Conservation (phyloP, 176 grass and related monocot genomes). For the Eleusine coracana region DNA sequence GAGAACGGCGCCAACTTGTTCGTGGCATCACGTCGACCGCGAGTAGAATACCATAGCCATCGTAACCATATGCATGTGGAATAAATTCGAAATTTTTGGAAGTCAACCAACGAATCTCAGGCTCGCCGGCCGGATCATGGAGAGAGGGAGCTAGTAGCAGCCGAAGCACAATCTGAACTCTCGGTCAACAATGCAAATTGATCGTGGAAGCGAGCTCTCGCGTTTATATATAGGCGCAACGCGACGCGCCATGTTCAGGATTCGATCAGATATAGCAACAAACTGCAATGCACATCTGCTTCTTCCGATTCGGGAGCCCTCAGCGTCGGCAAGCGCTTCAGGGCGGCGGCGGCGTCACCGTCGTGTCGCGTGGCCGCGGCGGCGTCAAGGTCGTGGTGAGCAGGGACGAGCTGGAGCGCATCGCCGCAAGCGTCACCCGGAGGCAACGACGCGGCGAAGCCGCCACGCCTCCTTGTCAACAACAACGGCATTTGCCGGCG, state of each 20-base stretch:
- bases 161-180: background rate
- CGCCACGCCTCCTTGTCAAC: background rate
- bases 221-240: conserved; percentile 12
- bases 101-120: conserved; percentile 32
- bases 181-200: background rate
- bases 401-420: conserved; percentile 45
- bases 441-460: conserved; percentile 9
- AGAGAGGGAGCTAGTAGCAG: background rate
- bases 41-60: conserved; percentile 4
- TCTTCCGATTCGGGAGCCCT: conserved; percentile 10
- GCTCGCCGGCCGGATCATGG: conserved; percentile 3
- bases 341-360: conserved; percentile 25
- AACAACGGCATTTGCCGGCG: background rate
- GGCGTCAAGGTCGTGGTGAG: conserved; percentile 42
- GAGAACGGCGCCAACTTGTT: conserved; percentile 42
- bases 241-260: background rate
- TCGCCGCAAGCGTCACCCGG: conserved; percentile 28
- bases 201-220: background rate
- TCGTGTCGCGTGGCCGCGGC: conserved; percentile 30
- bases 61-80: conserved; percentile 7
- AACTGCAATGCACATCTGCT: conserved; percentile 39
- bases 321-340: conserved; percentile 13
- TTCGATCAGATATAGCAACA: background rate
- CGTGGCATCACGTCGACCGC: conserved; percentile 23
- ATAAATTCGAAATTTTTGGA: background rate